These are phyloP conservation scores for Pouteria glomerata DNA, from an alignment of 148 eudicot species.

Conservation along the genomic window DNA sequence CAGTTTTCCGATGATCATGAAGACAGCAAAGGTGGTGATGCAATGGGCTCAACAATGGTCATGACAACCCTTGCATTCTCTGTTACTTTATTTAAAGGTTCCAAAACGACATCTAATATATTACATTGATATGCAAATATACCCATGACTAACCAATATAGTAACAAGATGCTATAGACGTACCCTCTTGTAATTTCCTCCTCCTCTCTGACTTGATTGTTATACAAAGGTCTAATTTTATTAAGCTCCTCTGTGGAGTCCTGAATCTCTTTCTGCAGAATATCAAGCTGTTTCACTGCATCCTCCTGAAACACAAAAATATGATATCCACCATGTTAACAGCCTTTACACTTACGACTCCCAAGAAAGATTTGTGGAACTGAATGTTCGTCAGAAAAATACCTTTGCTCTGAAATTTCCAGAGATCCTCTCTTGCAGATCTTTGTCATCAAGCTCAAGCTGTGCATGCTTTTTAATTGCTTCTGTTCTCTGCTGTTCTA, in stretches of 20 bases:
- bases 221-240: constrained; percentile 54
- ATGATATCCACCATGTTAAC: background rate
- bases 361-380: background rate
- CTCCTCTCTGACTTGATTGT: constrained; percentile 60
- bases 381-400: background rate
- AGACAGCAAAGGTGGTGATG: too few relatives aligned
- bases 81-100: too few relatives aligned
- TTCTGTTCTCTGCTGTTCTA: constrained; percentile 60
- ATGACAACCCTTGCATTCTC: too few relatives aligned
- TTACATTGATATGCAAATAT: too few relatives aligned
- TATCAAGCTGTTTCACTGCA: constrained; percentile 65
- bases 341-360: background rate
- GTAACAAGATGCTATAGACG: background rate
- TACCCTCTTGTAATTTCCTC: constrained; percentile 81
- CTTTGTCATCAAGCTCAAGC: constrained; percentile 84
- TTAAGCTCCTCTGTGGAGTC: constrained; percentile 60
- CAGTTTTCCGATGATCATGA: too few relatives aligned
- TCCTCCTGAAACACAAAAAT: constrained; percentile 47
- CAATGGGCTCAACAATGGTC: too few relatives aligned
- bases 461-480: constrained; percentile 73
- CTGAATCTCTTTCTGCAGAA: constrained; percentile 61
- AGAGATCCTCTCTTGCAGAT: constrained; percentile 65
- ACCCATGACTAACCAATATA: background rate
- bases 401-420: constrained; percentile 65
- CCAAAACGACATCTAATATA: background rate